Evolutionary conservation across 2,329 filamentous ascomycete genomes (phyloP).

Genomic region (Stemphylium vesicarium): DNA sequence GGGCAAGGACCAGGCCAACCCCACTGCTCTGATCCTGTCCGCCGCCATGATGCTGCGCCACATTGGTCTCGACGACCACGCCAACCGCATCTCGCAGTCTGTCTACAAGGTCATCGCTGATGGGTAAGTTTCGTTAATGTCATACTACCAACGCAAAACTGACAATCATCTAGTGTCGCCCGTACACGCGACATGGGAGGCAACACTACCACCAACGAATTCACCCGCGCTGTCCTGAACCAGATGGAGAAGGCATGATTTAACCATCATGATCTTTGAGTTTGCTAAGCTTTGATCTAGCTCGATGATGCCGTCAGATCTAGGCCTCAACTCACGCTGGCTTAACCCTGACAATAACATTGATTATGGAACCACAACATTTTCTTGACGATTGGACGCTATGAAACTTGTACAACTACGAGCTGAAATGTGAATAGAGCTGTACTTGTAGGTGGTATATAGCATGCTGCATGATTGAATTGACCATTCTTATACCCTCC

Average conservation of each 20-base stretch:
- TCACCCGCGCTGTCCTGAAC: slow-evolving; percentile 90
- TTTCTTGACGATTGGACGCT: slow-evolving; percentile 33
- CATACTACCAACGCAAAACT: slow-evolving; percentile 21
- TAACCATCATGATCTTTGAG: slow-evolving; percentile 11
- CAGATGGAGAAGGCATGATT: slow-evolving; percentile 76
- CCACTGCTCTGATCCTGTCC: slow-evolving; percentile 91
- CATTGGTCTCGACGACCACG: slow-evolving; percentile 95
- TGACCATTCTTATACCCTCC: slow-evolving; percentile 38
- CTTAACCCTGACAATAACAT: slow-evolving; percentile 4
- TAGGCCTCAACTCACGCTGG: slow-evolving; percentile 14
- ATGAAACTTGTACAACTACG: slow-evolving; percentile 42
- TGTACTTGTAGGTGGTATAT: slow-evolving; percentile 53
- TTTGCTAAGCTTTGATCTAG: slow-evolving; percentile 25
- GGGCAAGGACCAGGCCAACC: slow-evolving; percentile 99
- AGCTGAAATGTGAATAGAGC: slow-evolving; percentile 45
- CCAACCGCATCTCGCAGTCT: slow-evolving; percentile 95
- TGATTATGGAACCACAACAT: slow-evolving; percentile 12
- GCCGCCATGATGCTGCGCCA: slow-evolving; percentile 97
- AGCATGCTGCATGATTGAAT: slow-evolving; percentile 48
- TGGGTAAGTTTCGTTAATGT: slow-evolving; percentile 65
- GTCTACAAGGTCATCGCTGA: slow-evolving; percentile 84
- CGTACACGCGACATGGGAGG: slow-evolving; percentile 98
- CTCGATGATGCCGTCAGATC: slow-evolving; percentile 15
- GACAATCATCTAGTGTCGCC: slow-evolving; percentile 67
- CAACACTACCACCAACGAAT: slow-evolving; percentile 86